These are phyloP conservation scores for Pseudopithomyces chartarum DNA, from an alignment of 2,329 filamentous ascomycete genomes.

Conservation along the genomic window DNA sequence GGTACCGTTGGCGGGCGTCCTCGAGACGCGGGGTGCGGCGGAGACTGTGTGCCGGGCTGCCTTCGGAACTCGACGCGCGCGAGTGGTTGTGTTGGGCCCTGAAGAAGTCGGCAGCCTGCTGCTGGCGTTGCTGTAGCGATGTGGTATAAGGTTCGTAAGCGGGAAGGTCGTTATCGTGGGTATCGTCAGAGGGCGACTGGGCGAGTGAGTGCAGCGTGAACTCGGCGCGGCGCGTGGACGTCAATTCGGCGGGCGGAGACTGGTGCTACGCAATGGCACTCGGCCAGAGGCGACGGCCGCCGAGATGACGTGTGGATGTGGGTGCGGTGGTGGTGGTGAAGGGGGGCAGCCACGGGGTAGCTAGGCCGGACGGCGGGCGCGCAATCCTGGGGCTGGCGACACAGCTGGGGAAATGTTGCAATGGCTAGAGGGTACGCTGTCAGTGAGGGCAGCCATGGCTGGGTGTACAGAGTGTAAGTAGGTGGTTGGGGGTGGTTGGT, in stretches of 20 bases:
- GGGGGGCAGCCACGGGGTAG: neutral
- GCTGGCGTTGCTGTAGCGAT: slow-evolving; percentile 50
- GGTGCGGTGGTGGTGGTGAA: slow-evolving; percentile 4
- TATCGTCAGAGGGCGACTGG: slow-evolving; percentile 41
- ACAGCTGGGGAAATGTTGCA: slow-evolving; percentile 23
- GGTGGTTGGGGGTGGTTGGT: slow-evolving; percentile 25
- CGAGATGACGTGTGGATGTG: neutral
- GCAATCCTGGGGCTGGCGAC: slow-evolving; percentile 19
- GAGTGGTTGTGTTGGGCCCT: slow-evolving; percentile 45
- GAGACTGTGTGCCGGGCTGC: slow-evolving; percentile 55
- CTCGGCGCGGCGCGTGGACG: slow-evolving; percentile 7
- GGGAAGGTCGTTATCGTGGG: slow-evolving; percentile 43
- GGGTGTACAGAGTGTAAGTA: slow-evolving; percentile 4
- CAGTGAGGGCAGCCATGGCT: slow-evolving; percentile 19
- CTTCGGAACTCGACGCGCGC: slow-evolving; percentile 59
- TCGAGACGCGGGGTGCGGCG: slow-evolving; percentile 60
- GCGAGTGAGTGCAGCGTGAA: slow-evolving; percentile 12
- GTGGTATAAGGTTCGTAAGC: slow-evolving; percentile 42
- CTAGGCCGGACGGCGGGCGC: slow-evolving; percentile 9
- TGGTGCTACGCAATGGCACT: slow-evolving; percentile 15
- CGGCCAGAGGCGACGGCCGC: slow-evolving; percentile 9
- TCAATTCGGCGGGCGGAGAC: slow-evolving; percentile 12
- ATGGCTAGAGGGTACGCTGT: slow-evolving; percentile 19
- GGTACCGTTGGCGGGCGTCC: slow-evolving; percentile 47
- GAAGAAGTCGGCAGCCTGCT: slow-evolving; percentile 44